Evolutionary conservation across 257 asterid species (phyloP).

Genomic region (Nemophila menziesii): DNA sequence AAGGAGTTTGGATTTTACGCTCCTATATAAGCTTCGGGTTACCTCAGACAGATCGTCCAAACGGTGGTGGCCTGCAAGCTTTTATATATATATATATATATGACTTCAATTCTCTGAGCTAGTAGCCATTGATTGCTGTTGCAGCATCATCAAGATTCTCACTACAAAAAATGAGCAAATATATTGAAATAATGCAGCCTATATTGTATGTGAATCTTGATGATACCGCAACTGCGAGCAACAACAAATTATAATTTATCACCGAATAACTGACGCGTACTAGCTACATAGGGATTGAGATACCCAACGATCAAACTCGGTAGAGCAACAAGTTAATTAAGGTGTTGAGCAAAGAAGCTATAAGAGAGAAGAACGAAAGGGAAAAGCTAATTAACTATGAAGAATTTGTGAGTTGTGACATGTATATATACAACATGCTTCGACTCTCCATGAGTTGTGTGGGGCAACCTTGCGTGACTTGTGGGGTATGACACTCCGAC

Average conservation of each 20-base stretch:
- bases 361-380: neutral
- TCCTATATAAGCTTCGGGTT: too few species aligned
- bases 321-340: constrained; percentile 1
- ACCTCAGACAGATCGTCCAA: too few species aligned
- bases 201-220: constrained; percentile 15
- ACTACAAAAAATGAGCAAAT: neutral
- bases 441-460: neutral
- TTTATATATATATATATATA: too few species aligned
- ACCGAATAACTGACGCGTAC: neutral
- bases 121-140: constrained; percentile 17
- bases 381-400: neutral
- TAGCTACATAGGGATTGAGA: too few species aligned
- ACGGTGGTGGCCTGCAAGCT: too few species aligned
- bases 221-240: constrained; percentile 14
- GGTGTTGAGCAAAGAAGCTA: neutral
- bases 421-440: neutral
- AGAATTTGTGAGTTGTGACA: neutral
- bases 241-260: constrained; percentile 2
- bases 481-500: too few species aligned
- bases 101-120: too few species aligned
- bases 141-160: constrained; percentile 49
- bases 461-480: neutral
- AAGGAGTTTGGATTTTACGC: too few species aligned
- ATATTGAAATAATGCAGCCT: constrained; percentile 1
- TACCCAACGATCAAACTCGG: too few species aligned